A percentile compares a stretch with the other conserved stretches of the same genome.
Conservation (phyloP, 2,329 filamentous ascomycete genomes). For the Aspergillus sp. region DNA sequence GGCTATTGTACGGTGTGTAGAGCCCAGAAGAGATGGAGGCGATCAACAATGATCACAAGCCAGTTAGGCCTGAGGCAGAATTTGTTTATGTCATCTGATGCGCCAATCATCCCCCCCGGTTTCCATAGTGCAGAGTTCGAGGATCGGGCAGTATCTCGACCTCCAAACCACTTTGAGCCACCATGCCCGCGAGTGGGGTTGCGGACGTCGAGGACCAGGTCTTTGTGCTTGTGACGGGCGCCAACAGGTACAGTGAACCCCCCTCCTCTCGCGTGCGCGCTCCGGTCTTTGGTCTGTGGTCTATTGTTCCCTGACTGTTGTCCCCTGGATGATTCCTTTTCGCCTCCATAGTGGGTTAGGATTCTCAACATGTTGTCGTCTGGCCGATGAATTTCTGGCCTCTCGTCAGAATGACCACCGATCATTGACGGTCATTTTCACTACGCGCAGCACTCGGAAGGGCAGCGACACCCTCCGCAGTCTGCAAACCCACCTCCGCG, state of each 20-base stretch:
- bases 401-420: constrained; percentile 61
- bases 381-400: constrained; percentile 85
- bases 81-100: constrained; percentile 8
- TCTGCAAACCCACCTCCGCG: constrained; percentile 63
- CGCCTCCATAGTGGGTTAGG: constrained; percentile 70
- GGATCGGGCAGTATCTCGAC: background rate
- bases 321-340: constrained; percentile 9
- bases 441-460: constrained; percentile 75
- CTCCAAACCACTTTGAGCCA: constrained; percentile 3
- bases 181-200: constrained; percentile 15
- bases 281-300: background rate
- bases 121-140: background rate
- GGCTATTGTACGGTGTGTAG: background rate
- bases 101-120: background rate
- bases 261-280: background rate
- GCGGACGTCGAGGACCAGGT: constrained; percentile 23
- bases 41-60: background rate
- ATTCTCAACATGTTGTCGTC: constrained; percentile 75
- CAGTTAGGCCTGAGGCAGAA: background rate
- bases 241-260: constrained; percentile 68
- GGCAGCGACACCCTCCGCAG: constrained; percentile 68
- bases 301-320: constrained; percentile 11
- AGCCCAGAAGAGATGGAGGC: background rate
- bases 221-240: constrained; percentile 73
- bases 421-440: constrained; percentile 77